Evolutionary conservation across 2,329 filamentous ascomycete genomes (phyloP).

Genomic region (Penicillium sp.): DNA sequence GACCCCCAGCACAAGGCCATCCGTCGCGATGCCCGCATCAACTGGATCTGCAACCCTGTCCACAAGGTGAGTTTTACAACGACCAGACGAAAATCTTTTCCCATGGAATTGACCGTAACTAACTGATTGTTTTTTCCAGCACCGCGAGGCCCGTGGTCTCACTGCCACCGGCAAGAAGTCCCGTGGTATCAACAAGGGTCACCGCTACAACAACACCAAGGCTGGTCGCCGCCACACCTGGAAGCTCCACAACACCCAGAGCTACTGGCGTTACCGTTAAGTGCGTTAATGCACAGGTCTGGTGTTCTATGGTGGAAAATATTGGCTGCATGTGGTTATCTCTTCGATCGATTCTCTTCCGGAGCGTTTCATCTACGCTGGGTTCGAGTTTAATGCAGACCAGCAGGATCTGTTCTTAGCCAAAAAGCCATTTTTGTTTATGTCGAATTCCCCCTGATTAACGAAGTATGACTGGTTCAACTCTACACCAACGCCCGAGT

Average conservation of each 20-base stretch:
- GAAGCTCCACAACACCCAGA: slow-evolving; percentile 99
- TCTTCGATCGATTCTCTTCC: slow-evolving; percentile 34
- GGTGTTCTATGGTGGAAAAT: slow-evolving; percentile 34
- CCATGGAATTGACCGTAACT: slow-evolving; percentile 14
- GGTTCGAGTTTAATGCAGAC: slow-evolving; percentile 41
- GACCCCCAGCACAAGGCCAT: slow-evolving; percentile 99
- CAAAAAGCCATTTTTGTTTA: slow-evolving; percentile 38
- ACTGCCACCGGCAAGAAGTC: slow-evolving; percentile 99
- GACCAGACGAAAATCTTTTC: neutral
- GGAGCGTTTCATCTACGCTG: slow-evolving; percentile 30
- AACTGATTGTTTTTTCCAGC: slow-evolving; percentile 51
- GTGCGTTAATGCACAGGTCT: slow-evolving; percentile 30
- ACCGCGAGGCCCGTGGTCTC: slow-evolving; percentile 96
- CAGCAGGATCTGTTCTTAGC: slow-evolving; percentile 40
- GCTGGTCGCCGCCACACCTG: slow-evolving; percentile 99
- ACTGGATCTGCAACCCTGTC: slow-evolving; percentile 99
- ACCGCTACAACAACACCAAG: slow-evolving; percentile 98
- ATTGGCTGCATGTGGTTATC: slow-evolving; percentile 39
- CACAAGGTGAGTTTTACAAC: slow-evolving; percentile 67
- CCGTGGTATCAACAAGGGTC: slow-evolving; percentile 98
- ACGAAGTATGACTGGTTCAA: slow-evolving; percentile 42
- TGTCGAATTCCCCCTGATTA: slow-evolving; percentile 36
- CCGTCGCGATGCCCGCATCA: slow-evolving; percentile 98
- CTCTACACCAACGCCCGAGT: slow-evolving; percentile 19
- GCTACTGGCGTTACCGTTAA: slow-evolving; percentile 95